Conservation (phyloP, 176 grass and related monocot species). For the Bothriochloa decipiens region DNA sequence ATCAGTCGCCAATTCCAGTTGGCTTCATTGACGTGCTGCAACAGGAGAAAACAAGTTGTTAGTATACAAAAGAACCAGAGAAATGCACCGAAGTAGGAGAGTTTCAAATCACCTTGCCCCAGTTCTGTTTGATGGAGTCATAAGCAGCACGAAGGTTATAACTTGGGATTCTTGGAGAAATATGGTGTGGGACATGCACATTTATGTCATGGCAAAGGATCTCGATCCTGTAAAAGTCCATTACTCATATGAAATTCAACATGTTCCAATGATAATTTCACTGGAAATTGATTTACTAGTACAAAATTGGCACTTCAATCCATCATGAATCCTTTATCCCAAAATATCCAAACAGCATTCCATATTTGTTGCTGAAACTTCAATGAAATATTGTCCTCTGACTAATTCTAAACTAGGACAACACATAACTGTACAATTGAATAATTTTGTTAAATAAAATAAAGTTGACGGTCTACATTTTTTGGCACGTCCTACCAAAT, state of each 20-base stretch:
- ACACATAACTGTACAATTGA: not conserved
- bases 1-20: slow-evolving; percentile 97
- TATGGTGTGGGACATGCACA: slow-evolving; percentile 94
- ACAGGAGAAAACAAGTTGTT: slow-evolving; percentile 31
- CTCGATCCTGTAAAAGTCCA: slow-evolving; percentile 77
- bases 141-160: slow-evolving; percentile 85
- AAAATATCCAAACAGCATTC: slow-evolving; percentile 18
- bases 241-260: slow-evolving; percentile 29
- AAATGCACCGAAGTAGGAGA: slow-evolving; percentile 18
- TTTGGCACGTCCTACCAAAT: slow-evolving; percentile 1
- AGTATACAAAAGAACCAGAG: slow-evolving; percentile 17
- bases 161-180: slow-evolving; percentile 96
- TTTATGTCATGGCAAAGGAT: slow-evolving; percentile 98
- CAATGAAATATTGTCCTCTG: slow-evolving; percentile 17
- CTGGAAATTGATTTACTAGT: not conserved
- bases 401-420: slow-evolving; percentile 5
- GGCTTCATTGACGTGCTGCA: slow-evolving; percentile 91
- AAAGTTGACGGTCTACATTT: slow-evolving; percentile 32
- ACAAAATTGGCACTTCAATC: slow-evolving; percentile 10
- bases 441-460: not conserved
- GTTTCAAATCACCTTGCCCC: slow-evolving; percentile 69
- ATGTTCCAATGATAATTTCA: slow-evolving; percentile 34
- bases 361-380: slow-evolving; percentile 12
- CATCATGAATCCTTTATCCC: slow-evolving; percentile 6
- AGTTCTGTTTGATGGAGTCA: slow-evolving; percentile 79